phyloP scores from a whole-genome alignment of 2,329 filamentous ascomycete species.

The Ciborinia camelliae region DNA sequence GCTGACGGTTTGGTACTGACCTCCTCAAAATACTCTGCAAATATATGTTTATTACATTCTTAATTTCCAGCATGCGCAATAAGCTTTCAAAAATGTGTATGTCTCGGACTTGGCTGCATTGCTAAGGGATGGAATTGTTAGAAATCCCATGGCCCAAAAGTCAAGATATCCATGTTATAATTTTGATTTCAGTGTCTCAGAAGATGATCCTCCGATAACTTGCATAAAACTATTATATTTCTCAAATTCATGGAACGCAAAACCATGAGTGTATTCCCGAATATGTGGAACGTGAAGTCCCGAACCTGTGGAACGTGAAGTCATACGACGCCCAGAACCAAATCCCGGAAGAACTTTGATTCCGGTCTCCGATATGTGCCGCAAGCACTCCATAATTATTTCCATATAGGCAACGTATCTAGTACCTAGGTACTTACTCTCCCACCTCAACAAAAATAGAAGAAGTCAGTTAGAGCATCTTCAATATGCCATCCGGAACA shows the following conservation, averaged over 20 bases:
- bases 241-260: neutral
- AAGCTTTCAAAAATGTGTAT: neutral
- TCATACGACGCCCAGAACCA: too few relatives aligned
- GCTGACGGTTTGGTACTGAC: neutral
- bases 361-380: too few relatives aligned
- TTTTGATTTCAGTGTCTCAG: neutral
- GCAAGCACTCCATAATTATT: constrained; percentile 4
- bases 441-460: neutral
- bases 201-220: neutral
- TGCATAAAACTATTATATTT: neutral
- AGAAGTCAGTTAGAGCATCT: constrained; percentile 9
- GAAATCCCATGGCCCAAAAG: neutral
- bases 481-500: constrained; percentile 37
- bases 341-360: too few relatives aligned
- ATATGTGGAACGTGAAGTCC: too few relatives aligned
- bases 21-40: neutral
- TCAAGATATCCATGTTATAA: neutral
- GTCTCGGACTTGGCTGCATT: neutral
- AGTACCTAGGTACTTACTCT: too few relatives aligned
- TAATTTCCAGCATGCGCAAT: too few relatives aligned
- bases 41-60: neutral
- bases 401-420: constrained; percentile 1
- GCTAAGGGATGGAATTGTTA: neutral
- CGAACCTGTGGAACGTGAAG: too few relatives aligned
- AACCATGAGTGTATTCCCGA: too few relatives aligned